Evolutionary conservation across 1,139 yeast genomes (phyloP), one percentile per base, ranked within the genome.

Genomic region (Magnusiomyces sp.): DNA sequence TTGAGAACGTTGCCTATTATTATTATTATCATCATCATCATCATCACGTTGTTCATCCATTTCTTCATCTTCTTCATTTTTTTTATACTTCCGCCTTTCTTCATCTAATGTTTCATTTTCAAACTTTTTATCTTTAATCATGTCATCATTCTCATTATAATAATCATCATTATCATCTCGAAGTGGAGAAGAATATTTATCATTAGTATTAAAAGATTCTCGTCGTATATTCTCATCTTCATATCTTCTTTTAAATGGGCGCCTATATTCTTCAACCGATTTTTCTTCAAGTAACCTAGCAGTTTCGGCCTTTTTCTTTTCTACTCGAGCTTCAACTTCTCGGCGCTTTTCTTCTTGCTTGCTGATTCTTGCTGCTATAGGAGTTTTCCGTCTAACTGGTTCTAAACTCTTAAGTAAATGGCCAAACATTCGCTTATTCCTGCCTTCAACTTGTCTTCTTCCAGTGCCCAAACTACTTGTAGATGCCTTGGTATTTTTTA

Each of bases 341-440:
- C 49, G 49, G 4, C 53, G 44, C 34, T 43, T 45, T 31, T 33
- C 32, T 9, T 45, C 49, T 13, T 46, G 43, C 17, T 19, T 36
- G 5, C 45, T 13, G 39, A 6, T 32, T 13, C 45, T 38, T 31
- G 33, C 38, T 2, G 14, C 17, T 3, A 46, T 43, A 9, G 37
- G 19, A 5, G 50, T 16, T 10, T 44, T 47, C 17, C 43, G 39
- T 17, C 45, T 40, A 13, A 33, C 17, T 11, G 39, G 9, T 19
- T 45, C 48, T 5, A 50, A 46, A 16, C 43, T 36, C 14, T 40
- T 38, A 40, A 50, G 43, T 32, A 50, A 33, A 31, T 50, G 53
- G 16, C 53, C 53, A 46, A 50, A 50, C 38, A 48, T 48, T 9
- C 53, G 43, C 23, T 43, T 45, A 40, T 50, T 50, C 2, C 53